Percentiles rank a stretch among this genome's conserved stretches.
Evolutionary conservation across 2,329 filamentous ascomycete species (phyloP).

Genomic region (Clarireedia hainanense): DNA sequence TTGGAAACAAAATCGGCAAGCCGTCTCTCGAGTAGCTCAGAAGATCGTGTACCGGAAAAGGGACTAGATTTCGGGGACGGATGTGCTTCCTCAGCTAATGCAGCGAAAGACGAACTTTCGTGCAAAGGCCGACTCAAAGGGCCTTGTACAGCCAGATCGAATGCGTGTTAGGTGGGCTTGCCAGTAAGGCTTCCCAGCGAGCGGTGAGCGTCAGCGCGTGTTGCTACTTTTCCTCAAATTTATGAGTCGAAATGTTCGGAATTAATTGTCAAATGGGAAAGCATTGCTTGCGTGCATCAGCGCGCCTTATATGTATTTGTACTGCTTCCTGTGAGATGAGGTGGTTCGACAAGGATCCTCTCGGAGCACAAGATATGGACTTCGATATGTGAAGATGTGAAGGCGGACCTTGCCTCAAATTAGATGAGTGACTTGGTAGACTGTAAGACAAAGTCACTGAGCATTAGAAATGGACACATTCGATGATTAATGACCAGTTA

Average conservation of each 20-base stretch:
- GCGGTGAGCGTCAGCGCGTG: constrained; percentile 19
- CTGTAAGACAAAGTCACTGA: constrained; percentile 11
- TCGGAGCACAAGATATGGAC: constrained; percentile 12
- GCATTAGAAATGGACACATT: constrained; percentile 16
- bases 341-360: constrained; percentile 23
- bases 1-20: constrained; percentile 28
- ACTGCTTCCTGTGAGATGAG: constrained; percentile 21
- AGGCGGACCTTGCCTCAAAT: constrained; percentile 11
- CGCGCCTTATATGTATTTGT: constrained; percentile 17
- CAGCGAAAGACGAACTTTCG: constrained; percentile 27
- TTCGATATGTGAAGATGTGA: constrained; percentile 9
- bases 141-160: constrained; percentile 36
- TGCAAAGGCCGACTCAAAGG: constrained; percentile 28
- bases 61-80: constrained; percentile 23
- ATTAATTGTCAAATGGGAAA: constrained; percentile 16
- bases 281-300: constrained; percentile 18
- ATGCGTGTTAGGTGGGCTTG: constrained; percentile 18
- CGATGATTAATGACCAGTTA: constrained; percentile 17
- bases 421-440: constrained; percentile 10
- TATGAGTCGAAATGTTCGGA: constrained; percentile 12
- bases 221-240: constrained; percentile 19
- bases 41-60: constrained; percentile 22
- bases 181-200: constrained; percentile 23
- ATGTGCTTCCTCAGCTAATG: constrained; percentile 27
- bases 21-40: constrained; percentile 25